phyloP scores from a whole-genome alignment of 2,329 filamentous ascomycete genomes.

The Pseudocercospora cruenta region DNA sequence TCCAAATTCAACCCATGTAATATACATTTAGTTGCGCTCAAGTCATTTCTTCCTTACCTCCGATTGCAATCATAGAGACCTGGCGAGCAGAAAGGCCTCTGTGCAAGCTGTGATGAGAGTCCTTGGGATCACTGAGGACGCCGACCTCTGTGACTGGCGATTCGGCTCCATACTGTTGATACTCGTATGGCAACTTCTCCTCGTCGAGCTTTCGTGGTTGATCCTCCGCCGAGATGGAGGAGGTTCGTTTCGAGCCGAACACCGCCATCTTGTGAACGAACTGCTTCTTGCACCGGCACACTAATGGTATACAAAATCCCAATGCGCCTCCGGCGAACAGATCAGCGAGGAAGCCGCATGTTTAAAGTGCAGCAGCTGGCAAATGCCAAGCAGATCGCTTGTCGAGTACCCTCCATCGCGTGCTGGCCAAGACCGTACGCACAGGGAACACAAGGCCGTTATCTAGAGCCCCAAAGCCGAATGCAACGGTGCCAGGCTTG shows the following conservation, averaged over 20 bases:
- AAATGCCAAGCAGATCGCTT: slow-evolving; percentile 13
- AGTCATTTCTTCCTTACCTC: slow-evolving; percentile 50
- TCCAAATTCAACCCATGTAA: background rate
- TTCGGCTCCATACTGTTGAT: slow-evolving; percentile 24
- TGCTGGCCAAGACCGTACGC: slow-evolving; percentile 10
- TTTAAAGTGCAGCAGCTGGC: background rate
- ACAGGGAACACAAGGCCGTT: slow-evolving; percentile 12
- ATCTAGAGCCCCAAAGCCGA: slow-evolving; percentile 15
- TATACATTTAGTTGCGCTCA: background rate
- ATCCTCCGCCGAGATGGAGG: slow-evolving; percentile 14
- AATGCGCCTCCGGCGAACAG: background rate
- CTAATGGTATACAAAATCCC: background rate
- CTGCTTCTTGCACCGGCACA: background rate
- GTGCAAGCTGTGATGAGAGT: slow-evolving; percentile 46
- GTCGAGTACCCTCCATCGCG: background rate
- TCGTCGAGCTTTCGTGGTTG: slow-evolving; percentile 8
- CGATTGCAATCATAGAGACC: slow-evolving; percentile 70
- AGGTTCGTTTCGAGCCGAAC: slow-evolving; percentile 13
- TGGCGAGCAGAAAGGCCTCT: slow-evolving; percentile 59
- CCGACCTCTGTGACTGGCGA: slow-evolving; percentile 19
- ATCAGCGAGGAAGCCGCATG: background rate
- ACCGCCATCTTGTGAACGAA: slow-evolving; percentile 15
- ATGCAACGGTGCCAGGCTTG: slow-evolving; percentile 12
- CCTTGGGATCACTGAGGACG: slow-evolving; percentile 30
- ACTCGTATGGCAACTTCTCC: slow-evolving; percentile 26